Base-by-base conservation (phyloP, 2,329 filamentous ascomycete genomes). In the Exophiala viscosa region DNA sequence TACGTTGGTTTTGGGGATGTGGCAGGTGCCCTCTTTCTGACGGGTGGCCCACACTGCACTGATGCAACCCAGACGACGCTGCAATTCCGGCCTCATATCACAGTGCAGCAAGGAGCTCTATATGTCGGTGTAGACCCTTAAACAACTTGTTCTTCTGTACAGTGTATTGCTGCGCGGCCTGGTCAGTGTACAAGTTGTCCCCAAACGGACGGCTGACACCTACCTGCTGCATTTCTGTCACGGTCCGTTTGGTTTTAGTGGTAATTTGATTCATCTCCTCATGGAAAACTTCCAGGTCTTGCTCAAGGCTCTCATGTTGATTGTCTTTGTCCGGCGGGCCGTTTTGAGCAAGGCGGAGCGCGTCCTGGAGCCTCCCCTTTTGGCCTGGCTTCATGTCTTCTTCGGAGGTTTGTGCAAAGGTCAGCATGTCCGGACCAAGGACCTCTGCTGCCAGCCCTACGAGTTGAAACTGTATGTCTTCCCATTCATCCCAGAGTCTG, bases 401-500 rank as follows among this genome's bases (percentile, higher is more conserved):
- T 9, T 47, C 39, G 35, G 46, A 39, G 6, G 34, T 15, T 48
- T 55, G 45, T 10, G 36, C 35, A 9, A 58, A 33, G 3, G 23
- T 38, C 15, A 61, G 17, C 11, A 40, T 45, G 10, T 58, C 41
- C 20, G 34, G 52, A 11, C 59, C 59, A n/a, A 55, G 42, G 5
- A 58, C 48, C 33, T 60, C 55, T 31, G 49, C 57, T 3, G 59
- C 57, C 32, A 60, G 35, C 28, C 35, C 33, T 14, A 61, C 45
- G 32, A 61, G 47, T 14, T 52, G 28, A 11, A 54, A 38, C 23
- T 61, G 57, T 13, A 54, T 45, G 11, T 49, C 48, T 48, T 60
- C 54, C 59, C 59, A 60, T 28, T 58, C 59, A 8, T 51, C 50
- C 57, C 58, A 60, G 5, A 60, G 44, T 15, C 40, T 43, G 35